Percentiles rank a stretch among this genome's conserved stretches.
Evolutionary conservation across 192 early-diverging fungal species (phyloP).

Genomic region (Coemansia sp.): DNA sequence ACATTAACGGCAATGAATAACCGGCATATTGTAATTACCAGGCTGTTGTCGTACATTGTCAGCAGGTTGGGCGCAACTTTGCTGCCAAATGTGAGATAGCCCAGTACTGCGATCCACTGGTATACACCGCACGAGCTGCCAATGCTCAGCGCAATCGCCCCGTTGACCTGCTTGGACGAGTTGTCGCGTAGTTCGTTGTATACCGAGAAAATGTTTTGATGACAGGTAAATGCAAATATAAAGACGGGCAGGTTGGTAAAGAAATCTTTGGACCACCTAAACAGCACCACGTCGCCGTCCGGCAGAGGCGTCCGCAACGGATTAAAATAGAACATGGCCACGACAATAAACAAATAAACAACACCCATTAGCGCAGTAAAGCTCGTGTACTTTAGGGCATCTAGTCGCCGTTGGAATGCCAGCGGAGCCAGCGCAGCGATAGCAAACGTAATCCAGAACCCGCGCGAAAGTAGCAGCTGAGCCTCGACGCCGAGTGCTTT

Average conservation of each 20-base stretch:
- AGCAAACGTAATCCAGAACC: constrained; percentile 84
- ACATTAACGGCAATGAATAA: constrained; percentile 87
- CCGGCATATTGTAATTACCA: constrained; percentile 80
- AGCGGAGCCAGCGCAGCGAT: constrained; percentile 75
- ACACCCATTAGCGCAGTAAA: constrained; percentile 83
- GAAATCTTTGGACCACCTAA: constrained; percentile 63
- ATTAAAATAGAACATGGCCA: constrained; percentile 70
- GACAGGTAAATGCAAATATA: constrained; percentile 99
- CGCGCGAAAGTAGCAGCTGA: constrained; percentile 58
- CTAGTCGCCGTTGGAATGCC: constrained; percentile 76
- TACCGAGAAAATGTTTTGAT: constrained; percentile 96
- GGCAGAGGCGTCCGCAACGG: constrained; percentile 61
- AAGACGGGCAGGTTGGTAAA: constrained; percentile 89
- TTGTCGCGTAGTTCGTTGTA: constrained; percentile 95
- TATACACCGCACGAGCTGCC: constrained; percentile 76
- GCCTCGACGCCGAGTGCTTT: constrained; percentile 30
- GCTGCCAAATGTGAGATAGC: constrained; percentile 92
- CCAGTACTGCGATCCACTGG: constrained; percentile 81
- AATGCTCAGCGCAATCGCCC: constrained; percentile 74
- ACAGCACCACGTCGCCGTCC: constrained; percentile 58
- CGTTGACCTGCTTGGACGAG: constrained; percentile 63
- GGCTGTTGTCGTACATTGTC: constrained; percentile 48
- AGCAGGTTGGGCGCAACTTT: constrained; percentile 82
- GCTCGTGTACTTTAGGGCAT: constrained; percentile 89
- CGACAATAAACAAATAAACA: constrained; percentile 82